A percentile compares a stretch with the other conserved stretches of the same genome.
Conservation (phyloP, 2,329 filamentous ascomycete species). For the Epichloe hybrida region DNA sequence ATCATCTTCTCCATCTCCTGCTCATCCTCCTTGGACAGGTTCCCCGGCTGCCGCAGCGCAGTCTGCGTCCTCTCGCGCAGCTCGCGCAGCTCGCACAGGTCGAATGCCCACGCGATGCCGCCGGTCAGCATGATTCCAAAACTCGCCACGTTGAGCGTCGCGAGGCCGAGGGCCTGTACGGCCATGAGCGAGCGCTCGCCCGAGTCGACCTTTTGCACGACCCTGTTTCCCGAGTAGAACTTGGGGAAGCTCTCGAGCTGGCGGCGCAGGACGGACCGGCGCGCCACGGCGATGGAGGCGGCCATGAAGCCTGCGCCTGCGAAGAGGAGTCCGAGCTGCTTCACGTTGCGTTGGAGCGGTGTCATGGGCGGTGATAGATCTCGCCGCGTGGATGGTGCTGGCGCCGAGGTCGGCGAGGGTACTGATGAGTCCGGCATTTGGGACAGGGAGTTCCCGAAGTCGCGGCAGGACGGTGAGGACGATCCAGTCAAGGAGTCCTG, state of each 20-base stretch:
- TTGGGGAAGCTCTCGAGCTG: slow-evolving; percentile 48
- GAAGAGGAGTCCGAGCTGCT: slow-evolving; percentile 57
- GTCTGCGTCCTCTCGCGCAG: slow-evolving; percentile 38
- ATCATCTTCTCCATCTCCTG: slow-evolving; percentile 49
- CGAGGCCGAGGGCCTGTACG: slow-evolving; percentile 68
- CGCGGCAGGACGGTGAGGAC: background rate
- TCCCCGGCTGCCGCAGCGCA: slow-evolving; percentile 22
- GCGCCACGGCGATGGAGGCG: slow-evolving; percentile 57
- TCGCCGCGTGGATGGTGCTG: slow-evolving; percentile 3
- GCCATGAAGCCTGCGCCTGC: slow-evolving; percentile 64
- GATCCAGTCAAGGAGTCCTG: slow-evolving; percentile 1
- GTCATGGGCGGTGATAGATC: slow-evolving; percentile 21
- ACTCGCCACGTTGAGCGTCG: slow-evolving; percentile 72
- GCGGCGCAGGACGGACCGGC: slow-evolving; percentile 55
- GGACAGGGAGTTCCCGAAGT: background rate
- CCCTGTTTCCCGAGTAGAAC: slow-evolving; percentile 54
- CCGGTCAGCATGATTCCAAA: slow-evolving; percentile 64
- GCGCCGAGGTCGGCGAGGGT: slow-evolving; percentile 7
- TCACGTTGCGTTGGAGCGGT: slow-evolving; percentile 30
- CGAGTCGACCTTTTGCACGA: slow-evolving; percentile 13
- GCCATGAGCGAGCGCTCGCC: slow-evolving; percentile 47
- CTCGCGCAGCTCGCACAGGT: slow-evolving; percentile 59
- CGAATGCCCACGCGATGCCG: slow-evolving; percentile 60
- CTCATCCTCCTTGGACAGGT: slow-evolving; percentile 35
- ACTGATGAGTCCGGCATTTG: slow-evolving; percentile 2